Evolutionary conservation across 257 asterid species (phyloP), one percentile per base, ranked within the genome.

Genomic region (Solanum medicagineum): DNA sequence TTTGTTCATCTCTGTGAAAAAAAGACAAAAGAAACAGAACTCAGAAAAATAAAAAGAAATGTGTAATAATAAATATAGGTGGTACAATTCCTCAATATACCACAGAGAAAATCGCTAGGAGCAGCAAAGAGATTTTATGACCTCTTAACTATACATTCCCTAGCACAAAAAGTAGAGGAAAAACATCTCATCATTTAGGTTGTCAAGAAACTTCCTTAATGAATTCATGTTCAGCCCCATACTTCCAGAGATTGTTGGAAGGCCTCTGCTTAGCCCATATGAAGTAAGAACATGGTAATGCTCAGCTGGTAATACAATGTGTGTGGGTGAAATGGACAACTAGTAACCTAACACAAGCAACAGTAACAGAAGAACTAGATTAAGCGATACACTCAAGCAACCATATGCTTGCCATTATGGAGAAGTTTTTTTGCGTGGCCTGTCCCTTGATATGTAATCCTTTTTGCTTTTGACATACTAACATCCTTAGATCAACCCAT

Each of bases 1-100:
- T 96, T 87, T 96, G 99, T 88, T 96, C 99, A 56, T 93, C 94
- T 83, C 99, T 97, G 89, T 24, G 47, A 65, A 74, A 26, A 26
- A 87, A 63, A 47, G 54, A 83, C n/a, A 62, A 44, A 63, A 51
- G 75, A 83, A 47, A 47, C 11, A 75, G 60, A 47, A 24, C 40
- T 77, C 62, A 51, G 82, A 49, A 14, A 74, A 49, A 75, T 13
- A 22, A 49, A 4, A 24, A 40, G 13, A 71, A 71, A 24, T 13
- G 24, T 51, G 10, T 15, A 77, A 77, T 6, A 51, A 49, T 24
- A 14, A 8, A 51, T 14, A 24, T 22, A 51, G 42, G 42, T 4
- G n/a, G 42, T 47, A 24, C 36, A 22, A 47, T 47, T 77, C 24
- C 42, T 51, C 10, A 47, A 51, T 49, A 51, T 24, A 49, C 60